Base-by-base conservation (phyloP, 306 rosid genomes). In the Lathyrus sativus region DNA sequence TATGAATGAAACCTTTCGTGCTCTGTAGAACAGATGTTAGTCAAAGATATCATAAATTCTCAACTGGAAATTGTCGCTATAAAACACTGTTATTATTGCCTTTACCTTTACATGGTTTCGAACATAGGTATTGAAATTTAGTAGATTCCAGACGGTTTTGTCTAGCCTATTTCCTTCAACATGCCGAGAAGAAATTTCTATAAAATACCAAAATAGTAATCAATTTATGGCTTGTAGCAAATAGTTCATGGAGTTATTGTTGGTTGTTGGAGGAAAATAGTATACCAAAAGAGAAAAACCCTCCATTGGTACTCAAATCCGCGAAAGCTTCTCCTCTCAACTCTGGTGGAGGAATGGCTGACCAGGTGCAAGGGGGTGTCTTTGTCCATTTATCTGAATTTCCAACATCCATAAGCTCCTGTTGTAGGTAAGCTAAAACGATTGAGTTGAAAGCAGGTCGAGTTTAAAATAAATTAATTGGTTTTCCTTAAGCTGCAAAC, bases 261-360 rank as follows among this genome's bases (percentile, higher is more conserved):
- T 67, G 49, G 17, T 67, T 61, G 35, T 0, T 67, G 49, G 17
- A 57, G 43, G 72, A 28, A 6, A 51, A 41, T 59, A 67, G 17
- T 49, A 11, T 92, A 90, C 98, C 97, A 17, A 93, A 86, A 66
- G 96, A 77, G 81, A 88, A 87, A 71, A 93, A 90, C 62, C 97
- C 97, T 74, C 93, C 96, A 68, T 87, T 85, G 14, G 98, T 93
- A 84, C 85, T 88, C 86, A 90, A 79, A 81, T 93, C 97, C 77
- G 88, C 90, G 10, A 90, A 77, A 78, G 79, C 73, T 78, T 88
- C 96, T 78, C 97, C 98, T 80, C 87, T 83, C 67, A 93, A 75
- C 68, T 88, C 97, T 44, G 96, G 91, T 42, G 97, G 96, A 64
- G 98, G 98, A 80, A 93, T 93, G 67, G 97, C 90, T 58, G 98